These are phyloP conservation scores for Xylaria sp. DNA, from an alignment of 2,329 filamentous ascomycete species.

Conservation along the genomic window DNA sequence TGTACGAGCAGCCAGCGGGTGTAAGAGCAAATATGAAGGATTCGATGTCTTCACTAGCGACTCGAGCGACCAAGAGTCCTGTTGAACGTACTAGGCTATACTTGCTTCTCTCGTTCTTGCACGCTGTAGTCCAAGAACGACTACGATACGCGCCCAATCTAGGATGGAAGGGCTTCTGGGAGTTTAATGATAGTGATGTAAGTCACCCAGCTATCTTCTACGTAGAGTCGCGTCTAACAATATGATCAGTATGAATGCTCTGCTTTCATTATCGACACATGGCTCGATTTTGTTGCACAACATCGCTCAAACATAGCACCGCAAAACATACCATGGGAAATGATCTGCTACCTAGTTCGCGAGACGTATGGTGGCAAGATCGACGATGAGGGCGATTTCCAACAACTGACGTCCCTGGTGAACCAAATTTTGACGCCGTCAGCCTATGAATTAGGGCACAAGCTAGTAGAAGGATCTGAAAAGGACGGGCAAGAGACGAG, in stretches of 20 bases:
- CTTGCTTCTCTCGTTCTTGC: constrained; percentile 89
- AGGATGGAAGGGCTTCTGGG: constrained; percentile 99
- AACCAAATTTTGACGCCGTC: constrained; percentile 81
- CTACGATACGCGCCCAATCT: constrained; percentile 92
- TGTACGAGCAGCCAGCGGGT: constrained; percentile 98
- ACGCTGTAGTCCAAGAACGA: constrained; percentile 94
- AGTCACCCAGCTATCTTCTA: constrained; percentile 57
- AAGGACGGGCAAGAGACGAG: constrained; percentile 67
- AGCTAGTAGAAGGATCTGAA: constrained; percentile 76
- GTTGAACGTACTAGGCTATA: constrained; percentile 93
- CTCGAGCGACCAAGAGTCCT: constrained; percentile 80
- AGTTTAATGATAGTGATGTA: constrained; percentile 99
- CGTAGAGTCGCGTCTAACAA: constrained; percentile 37
- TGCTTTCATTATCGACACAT: constrained; percentile 93
- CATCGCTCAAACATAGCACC: constrained; percentile 93
- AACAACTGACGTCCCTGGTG: constrained; percentile 78
- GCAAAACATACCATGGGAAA: constrained; percentile 94
- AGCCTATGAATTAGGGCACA: constrained; percentile 93
- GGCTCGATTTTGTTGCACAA: constrained; percentile 85
- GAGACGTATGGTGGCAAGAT: constrained; percentile 99
- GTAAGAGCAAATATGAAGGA: constrained; percentile 99
- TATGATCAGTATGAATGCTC: constrained; percentile 88
- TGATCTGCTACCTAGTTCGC: constrained; percentile 88
- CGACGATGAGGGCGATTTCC: constrained; percentile 88
- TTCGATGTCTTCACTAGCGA: constrained; percentile 84